phyloP scores from a whole-genome alignment of 306 rosid genomes.

The Lagenaria siceraria region DNA sequence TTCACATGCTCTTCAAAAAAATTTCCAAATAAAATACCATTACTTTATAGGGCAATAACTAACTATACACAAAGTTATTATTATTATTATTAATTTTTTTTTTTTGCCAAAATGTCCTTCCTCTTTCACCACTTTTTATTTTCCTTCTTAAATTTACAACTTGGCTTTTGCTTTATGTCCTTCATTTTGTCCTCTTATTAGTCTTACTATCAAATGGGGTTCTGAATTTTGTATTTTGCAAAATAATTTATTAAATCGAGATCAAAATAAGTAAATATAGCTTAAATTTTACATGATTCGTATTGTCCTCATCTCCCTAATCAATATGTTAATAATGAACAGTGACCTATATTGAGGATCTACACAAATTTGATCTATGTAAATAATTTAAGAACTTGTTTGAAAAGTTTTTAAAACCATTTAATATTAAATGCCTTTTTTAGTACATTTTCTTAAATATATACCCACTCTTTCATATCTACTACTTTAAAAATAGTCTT shows the following conservation, averaged over 20 bases:
- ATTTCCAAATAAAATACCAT: neutral
- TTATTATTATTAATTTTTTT: neutral
- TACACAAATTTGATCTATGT: neutral
- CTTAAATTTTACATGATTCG: neutral
- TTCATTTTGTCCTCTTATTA: neutral
- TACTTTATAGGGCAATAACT: neutral
- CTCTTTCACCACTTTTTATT: too few relatives aligned
- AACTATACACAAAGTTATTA: neutral
- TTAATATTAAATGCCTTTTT: neutral
- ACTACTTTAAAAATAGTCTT: too few relatives aligned
- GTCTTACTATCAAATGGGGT: neutral
- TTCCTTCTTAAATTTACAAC: neutral
- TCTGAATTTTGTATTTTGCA: neutral
- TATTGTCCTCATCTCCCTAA: neutral
- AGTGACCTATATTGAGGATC: neutral
- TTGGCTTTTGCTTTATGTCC: neutral
- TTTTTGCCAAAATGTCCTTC: neutral
- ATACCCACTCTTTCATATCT: neutral
- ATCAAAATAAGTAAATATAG: neutral
- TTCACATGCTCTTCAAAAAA: conserved; percentile 33
- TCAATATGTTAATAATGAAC: neutral
- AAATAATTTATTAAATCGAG: neutral
- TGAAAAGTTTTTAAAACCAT: neutral
- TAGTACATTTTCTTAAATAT: neutral
- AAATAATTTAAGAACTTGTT: neutral